phyloP scores from a whole-genome alignment of 495 filamentous ascomycete genomes.

The Filosporella fistucella region DNA sequence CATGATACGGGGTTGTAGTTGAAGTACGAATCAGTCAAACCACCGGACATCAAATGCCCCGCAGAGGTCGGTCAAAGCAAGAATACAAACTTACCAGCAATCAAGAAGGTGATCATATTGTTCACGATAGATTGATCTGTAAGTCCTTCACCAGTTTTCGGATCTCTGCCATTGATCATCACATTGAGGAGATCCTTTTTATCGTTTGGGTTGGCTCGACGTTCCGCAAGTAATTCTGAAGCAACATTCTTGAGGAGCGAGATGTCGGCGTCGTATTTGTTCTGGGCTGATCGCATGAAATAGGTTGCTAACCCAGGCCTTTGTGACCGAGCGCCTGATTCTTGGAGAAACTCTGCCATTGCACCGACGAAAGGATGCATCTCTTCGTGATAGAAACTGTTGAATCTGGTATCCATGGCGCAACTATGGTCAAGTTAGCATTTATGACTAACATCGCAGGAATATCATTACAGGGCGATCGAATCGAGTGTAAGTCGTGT shows the following conservation, averaged over 20 bases:
- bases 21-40: no score
- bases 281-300: slow-evolving; percentile 46
- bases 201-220: slow-evolving; percentile 48
- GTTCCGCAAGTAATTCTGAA: slow-evolving; percentile 53
- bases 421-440: slow-evolving; percentile 30
- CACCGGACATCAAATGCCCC: no score
- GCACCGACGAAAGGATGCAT: slow-evolving; percentile 55
- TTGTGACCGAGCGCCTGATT: slow-evolving; percentile 44
- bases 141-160: slow-evolving; percentile 61
- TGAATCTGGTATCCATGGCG: slow-evolving; percentile 72
- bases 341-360: slow-evolving; percentile 52
- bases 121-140: slow-evolving; percentile 57
- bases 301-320: slow-evolving; percentile 47
- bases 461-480: slow-evolving; percentile 45
- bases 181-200: slow-evolving; percentile 68
- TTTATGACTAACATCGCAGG: not conserved
- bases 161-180: slow-evolving; percentile 63
- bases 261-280: slow-evolving; percentile 56
- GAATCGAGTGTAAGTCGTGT: slow-evolving; percentile 72
- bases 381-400: slow-evolving; percentile 58
- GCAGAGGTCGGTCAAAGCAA: no score
- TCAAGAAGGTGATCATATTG: slow-evolving; percentile 72
- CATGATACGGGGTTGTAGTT: not conserved
- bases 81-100: slow-evolving; percentile 32
- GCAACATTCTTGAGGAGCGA: slow-evolving; percentile 48